phyloP scores from a whole-genome alignment of 495 filamentous ascomycete genomes.

The Aspergillus ellipticus region DNA sequence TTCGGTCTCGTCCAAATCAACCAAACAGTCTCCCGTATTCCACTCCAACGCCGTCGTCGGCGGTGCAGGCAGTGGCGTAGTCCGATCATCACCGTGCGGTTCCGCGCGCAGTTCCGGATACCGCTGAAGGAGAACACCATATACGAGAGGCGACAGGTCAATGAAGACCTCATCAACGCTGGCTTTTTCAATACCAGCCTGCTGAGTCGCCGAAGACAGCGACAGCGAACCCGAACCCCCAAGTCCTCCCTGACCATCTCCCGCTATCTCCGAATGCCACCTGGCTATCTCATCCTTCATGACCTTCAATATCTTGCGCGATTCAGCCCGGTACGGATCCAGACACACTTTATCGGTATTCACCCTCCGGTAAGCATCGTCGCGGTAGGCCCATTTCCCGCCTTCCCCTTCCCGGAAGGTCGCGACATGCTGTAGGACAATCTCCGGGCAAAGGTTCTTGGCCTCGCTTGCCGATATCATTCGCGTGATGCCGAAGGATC shows the following conservation, averaged over 20 bases:
- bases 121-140: constrained; percentile 67
- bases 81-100: constrained; percentile 65
- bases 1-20: constrained; percentile 69
- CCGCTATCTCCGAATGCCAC: constrained; percentile 24
- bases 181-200: constrained; percentile 76
- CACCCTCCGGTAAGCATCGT: constrained; percentile 71
- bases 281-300: constrained; percentile 69
- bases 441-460: constrained; percentile 78
- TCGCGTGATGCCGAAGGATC: constrained; percentile 70
- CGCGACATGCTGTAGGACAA: constrained; percentile 88
- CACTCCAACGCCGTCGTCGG: constrained; percentile 75
- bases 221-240: too few relatives aligned
- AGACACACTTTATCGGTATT: constrained; percentile 87
- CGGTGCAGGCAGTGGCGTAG: constrained; percentile 67
- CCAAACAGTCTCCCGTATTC: constrained; percentile 66
- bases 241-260: constrained; percentile 12
- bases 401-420: constrained; percentile 91
- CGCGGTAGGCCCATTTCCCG: constrained; percentile 79
- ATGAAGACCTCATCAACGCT: constrained; percentile 90
- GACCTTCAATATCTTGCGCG: constrained; percentile 70
- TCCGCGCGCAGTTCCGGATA: constrained; percentile 69
- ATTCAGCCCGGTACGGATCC: constrained; percentile 87
- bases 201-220: constrained; percentile 54
- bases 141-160: constrained; percentile 80
- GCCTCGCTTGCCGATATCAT: constrained; percentile 75